These are phyloP conservation scores for Aspergillus alliaceus DNA, from an alignment of 2,329 filamentous ascomycete species.

Conservation along the genomic window DNA sequence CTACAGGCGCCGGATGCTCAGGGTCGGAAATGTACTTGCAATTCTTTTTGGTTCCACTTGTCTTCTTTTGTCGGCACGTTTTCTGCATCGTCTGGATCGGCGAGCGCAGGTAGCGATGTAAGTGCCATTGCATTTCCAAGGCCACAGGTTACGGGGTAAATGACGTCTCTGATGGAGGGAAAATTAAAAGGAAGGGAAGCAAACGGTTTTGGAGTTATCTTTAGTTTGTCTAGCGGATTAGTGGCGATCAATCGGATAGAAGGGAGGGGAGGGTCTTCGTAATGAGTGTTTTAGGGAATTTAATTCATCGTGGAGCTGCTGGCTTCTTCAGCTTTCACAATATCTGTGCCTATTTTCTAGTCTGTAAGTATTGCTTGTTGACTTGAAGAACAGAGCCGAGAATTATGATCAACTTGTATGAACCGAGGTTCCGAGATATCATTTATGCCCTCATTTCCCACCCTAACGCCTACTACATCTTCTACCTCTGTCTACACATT, in stretches of 20 bases:
- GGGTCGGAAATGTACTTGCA: constrained; percentile 22
- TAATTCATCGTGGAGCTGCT: constrained; percentile 2
- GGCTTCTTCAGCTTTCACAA: neutral
- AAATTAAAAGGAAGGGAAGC: neutral
- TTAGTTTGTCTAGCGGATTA: neutral
- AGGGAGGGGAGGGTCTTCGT: neutral
- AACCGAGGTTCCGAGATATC: too few relatives aligned
- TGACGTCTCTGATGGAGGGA: neutral
- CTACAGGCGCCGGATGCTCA: constrained; percentile 29
- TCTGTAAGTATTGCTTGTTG: too few relatives aligned
- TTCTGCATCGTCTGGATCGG: neutral
- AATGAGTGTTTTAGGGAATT: constrained; percentile 9
- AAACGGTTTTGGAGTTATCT: neutral
- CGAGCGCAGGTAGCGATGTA: neutral
- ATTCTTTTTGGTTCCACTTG: constrained; percentile 24
- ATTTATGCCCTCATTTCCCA: too few relatives aligned
- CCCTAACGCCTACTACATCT: too few relatives aligned
- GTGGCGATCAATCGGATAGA: constrained; percentile 3
- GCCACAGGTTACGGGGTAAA: neutral
- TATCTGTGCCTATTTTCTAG: too few relatives aligned
- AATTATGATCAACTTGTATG: too few relatives aligned
- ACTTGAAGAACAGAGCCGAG: too few relatives aligned
- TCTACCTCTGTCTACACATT: too few relatives aligned
- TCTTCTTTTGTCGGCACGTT: constrained; percentile 14
- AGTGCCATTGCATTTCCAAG: neutral